Evolutionary conservation across 1,284 basidiomycete genomes (phyloP), one percentile per base, ranked within the genome.

Genomic region (Crucibulum parvulum): DNA sequence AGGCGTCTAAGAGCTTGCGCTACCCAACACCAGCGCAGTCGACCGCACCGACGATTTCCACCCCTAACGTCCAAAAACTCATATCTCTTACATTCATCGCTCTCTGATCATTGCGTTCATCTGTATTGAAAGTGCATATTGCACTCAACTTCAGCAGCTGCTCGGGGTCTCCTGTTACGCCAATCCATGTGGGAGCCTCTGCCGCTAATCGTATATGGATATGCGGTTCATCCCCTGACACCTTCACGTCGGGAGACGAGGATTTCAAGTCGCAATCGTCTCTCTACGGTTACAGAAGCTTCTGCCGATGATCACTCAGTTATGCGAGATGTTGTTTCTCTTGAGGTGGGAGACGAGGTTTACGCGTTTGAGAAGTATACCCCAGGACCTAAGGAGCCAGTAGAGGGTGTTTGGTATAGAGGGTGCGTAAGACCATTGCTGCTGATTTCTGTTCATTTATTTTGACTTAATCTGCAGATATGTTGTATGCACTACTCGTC

Each of bases 361-460:
- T 98, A 98, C 78, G 95, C 95, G 31, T 97, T 98, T 70, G 95
- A 98, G 78, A 90, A 90, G 73, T 96, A 94, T 74, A 88, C 84
- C 0, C 90, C 90, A 34, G 82, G 79, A 60, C 85, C 83, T 62
- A 91, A 89, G 70, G 90, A 91, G 66, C 69, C 70, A 16, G 86
- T 87, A 13, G 91, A 94, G 57, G 89, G 89, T 31, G 76, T 90
- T 8, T 96, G 94, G 94, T 96, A 94, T 75, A 82, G 94, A 83
- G 94, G 95, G 94, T 94, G 72, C 76, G 91, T 86, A 24, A 57
- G 10, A 56, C 47, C 46, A 50, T 52, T 56, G 62, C 55, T 55
- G 59, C 37, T 16, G 60, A 37, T 47, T 53, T 59, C 60, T 43
- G 51, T 53, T 53, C 41, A 58, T 62, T 63, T n/a, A 56, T 56